Evolutionary conservation across 257 asterid species (phyloP), one percentile per base, ranked within the genome.

Genomic region (Solanum appendiculatum): DNA sequence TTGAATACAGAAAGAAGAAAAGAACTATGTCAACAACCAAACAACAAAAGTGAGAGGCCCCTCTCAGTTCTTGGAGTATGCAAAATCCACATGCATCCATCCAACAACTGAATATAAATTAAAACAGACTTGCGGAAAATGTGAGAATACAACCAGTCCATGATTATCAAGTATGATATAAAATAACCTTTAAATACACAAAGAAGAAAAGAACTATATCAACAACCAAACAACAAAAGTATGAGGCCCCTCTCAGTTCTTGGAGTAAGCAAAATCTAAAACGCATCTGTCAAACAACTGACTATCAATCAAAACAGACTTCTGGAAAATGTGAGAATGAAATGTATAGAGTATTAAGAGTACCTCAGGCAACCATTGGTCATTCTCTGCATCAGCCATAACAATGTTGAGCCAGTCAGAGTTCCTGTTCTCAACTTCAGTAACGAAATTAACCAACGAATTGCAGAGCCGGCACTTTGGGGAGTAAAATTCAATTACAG

Each of bases 281-380:
- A 84, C 2, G 11, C n/a, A 39, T 84, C 37, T 2, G 4, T 63
- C 58, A 27, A 44, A 39, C 78, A 84, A 84, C n/a, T 7, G 25
- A 39, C 39, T 18, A 63, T 25, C 11, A 63, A 40, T n/a, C 9
- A 51, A 36, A 63, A 39, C 9, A 16, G 78, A 39, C 27, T 7
- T 29, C 8, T 3, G 20, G 3, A 66, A 83, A 34, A 34, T 23
- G 34, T 83, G 77, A 20, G 85, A 69, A 56, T 37, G 3, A 1
- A 40, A 83, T 39, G 27, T 27, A 54, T 78, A 44, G 83, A 16
- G 60, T 46, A 9, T 34, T 27, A 54, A 10, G 60, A 70, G 64
- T 87, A 96, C 99, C 98, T 96, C 98, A 48, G 99, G 99, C 87
- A 96, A 87, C 99, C 99, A 96, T 63, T 85, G 86, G 72, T 92